Evolutionary conservation across 495 filamentous ascomycete species (phyloP).

Genomic region (Aspergillus heteromorphus): DNA sequence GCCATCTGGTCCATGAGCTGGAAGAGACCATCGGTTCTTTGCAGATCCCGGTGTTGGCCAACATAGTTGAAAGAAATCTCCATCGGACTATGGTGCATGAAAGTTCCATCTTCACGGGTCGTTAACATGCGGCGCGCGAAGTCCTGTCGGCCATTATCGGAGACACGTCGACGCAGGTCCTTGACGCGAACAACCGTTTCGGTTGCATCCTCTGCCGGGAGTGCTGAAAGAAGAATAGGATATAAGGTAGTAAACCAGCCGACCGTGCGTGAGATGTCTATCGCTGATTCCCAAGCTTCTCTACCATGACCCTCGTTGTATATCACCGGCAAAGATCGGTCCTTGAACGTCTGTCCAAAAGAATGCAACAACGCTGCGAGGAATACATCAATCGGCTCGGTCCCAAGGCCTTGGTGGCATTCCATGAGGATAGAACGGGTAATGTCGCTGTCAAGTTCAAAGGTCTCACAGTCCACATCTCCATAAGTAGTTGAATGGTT

Average conservation of each 20-base stretch:
- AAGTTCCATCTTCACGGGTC: constrained; percentile 31
- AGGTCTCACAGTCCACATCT: constrained; percentile 39
- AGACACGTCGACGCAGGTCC: constrained; percentile 37
- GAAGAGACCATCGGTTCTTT: constrained; percentile 56
- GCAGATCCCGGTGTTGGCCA: constrained; percentile 57
- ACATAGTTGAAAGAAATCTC: constrained; percentile 71
- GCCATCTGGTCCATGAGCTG: constrained; percentile 48
- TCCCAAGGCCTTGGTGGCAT: constrained; percentile 43
- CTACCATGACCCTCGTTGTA: constrained; percentile 54
- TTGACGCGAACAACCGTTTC: constrained; percentile 42
- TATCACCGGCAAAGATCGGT: constrained; percentile 50
- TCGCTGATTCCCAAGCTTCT: constrained; percentile 43
- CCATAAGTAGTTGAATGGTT: constrained; percentile 40
- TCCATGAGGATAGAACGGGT: constrained; percentile 40
- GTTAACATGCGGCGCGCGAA: constrained; percentile 47
- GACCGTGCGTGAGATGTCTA: constrained; percentile 55
- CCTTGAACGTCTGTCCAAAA: constrained; percentile 44
- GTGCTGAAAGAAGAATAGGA: constrained; percentile 33
- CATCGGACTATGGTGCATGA: constrained; percentile 51
- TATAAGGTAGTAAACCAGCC: constrained; percentile 59
- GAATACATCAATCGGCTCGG: constrained; percentile 50
- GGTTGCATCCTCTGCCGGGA: constrained; percentile 25
- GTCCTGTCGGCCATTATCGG: constrained; percentile 46
- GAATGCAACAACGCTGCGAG: constrained; percentile 47
- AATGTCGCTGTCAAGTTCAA: constrained; percentile 41